Percentiles rank a stretch among this genome's conserved stretches.
Conservation (phyloP, 2,329 filamentous ascomycete genomes). For the Colletotrichum sp. region DNA sequence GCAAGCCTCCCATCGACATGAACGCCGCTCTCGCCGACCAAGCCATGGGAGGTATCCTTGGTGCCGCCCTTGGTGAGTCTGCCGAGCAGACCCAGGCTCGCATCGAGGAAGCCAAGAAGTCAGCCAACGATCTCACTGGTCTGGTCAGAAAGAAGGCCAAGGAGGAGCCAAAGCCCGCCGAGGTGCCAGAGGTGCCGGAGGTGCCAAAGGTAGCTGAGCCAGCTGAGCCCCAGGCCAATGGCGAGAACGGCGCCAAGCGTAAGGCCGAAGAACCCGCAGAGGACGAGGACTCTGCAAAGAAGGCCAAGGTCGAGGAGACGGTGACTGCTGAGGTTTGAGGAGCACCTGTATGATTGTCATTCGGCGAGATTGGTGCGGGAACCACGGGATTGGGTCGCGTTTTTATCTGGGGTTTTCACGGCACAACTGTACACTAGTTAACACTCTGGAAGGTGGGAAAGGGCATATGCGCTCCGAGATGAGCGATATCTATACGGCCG, state of each 20-base stretch:
- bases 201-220: background rate
- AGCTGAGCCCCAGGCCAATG: conserved; percentile 24
- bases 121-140: conserved; percentile 75
- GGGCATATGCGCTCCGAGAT: background rate
- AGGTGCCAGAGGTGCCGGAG: background rate
- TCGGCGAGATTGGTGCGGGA: background rate
- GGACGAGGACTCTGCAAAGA: conserved; percentile 36
- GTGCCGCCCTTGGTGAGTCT: conserved; percentile 66
- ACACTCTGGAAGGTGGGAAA: background rate
- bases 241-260: conserved; percentile 53
- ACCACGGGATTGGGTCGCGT: background rate
- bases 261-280: conserved; percentile 53
- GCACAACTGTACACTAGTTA: conserved; percentile 14
- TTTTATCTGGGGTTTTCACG: background rate
- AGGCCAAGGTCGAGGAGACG: conserved; percentile 36
- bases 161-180: conserved; percentile 30
- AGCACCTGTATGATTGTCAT: background rate
- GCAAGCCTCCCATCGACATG: conserved; percentile 64
- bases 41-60: conserved; percentile 64
- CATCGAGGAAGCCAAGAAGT: conserved; percentile 75
- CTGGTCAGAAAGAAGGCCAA: conserved; percentile 75
- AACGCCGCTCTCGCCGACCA: conserved; percentile 58
- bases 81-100: conserved; percentile 65
- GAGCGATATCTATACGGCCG: background rate
- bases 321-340: conserved; percentile 20